These are phyloP conservation scores for Dendrocalamus latiflorus DNA, from an alignment of 202 grass and related monocot genomes.

Conservation along the genomic window DNA sequence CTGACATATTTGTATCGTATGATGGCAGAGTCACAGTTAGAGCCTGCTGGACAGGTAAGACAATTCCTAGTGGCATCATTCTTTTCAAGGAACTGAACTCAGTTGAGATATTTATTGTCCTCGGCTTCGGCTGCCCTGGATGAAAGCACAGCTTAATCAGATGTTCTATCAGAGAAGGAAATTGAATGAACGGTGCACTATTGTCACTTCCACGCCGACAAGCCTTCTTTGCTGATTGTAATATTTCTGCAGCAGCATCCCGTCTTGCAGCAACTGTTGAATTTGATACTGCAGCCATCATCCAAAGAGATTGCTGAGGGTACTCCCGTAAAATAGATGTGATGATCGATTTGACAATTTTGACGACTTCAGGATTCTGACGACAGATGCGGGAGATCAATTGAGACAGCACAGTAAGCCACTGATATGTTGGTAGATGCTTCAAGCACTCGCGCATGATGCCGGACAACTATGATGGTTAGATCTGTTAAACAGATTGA, in stretches of 20 bases:
- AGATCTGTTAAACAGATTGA: slow-evolving; percentile 11
- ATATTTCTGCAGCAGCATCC: slow-evolving; percentile 83
- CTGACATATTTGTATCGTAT: slow-evolving; percentile 64
- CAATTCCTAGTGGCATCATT: slow-evolving; percentile 98
- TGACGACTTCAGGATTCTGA: slow-evolving; percentile 69
- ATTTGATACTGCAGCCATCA: slow-evolving; percentile 98
- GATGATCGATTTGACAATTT: slow-evolving; percentile 66
- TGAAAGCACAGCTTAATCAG: slow-evolving; percentile 94
- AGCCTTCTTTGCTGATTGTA: slow-evolving; percentile 70
- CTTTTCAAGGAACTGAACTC: slow-evolving; percentile 98
- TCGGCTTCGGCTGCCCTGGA: slow-evolving; percentile 73
- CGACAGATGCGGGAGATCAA: slow-evolving; percentile 97
- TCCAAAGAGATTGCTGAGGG: slow-evolving; percentile 97
- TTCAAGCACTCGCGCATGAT: slow-evolving; percentile 76
- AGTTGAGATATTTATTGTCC: slow-evolving; percentile 80
- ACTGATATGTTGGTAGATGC: slow-evolving; percentile 93
- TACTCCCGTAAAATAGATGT: slow-evolving; percentile 77
- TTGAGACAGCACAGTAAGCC: slow-evolving; percentile 95
- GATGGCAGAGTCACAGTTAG: slow-evolving; percentile 86
- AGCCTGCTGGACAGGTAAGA: slow-evolving; percentile 94
- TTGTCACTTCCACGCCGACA: slow-evolving; percentile 55
- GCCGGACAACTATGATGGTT: slow-evolving; percentile 52
- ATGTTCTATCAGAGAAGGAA: slow-evolving; percentile 81
- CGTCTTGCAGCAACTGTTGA: slow-evolving; percentile 73
- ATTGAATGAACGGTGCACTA: slow-evolving; percentile 59